A percentile compares a stretch with the other conserved stretches of the same genome.
Evolutionary conservation across 805 yeast species (phyloP).

Genomic region (Wickerhamiella cacticola): DNA sequence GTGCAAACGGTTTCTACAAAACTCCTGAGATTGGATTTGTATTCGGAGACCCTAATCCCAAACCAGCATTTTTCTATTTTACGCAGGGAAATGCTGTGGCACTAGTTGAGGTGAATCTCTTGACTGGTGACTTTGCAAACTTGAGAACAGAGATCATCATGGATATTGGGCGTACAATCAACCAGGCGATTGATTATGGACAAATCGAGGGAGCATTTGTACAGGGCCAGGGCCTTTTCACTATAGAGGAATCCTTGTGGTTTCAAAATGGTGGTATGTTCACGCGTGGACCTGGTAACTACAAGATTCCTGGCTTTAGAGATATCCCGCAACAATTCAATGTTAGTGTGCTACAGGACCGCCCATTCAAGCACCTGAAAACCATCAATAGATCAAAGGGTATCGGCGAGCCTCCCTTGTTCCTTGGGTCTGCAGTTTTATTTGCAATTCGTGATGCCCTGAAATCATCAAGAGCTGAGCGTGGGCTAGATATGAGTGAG

Average conservation of each 20-base stretch:
- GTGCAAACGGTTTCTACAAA: slow-evolving; percentile 41
- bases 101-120: slow-evolving; percentile 36
- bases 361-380: slow-evolving; percentile 35
- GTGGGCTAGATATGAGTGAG: slow-evolving; percentile 22
- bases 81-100: slow-evolving; percentile 38
- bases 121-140: slow-evolving; percentile 39
- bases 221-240: slow-evolving; percentile 40
- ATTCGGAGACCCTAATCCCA: slow-evolving; percentile 34
- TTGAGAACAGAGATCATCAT: slow-evolving; percentile 35
- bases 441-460: slow-evolving; percentile 38
- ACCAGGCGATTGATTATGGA: slow-evolving; percentile 40
- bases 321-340: slow-evolving; percentile 38
- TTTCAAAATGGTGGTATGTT: slow-evolving; percentile 33
- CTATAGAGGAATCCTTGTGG: slow-evolving; percentile 40
- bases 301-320: slow-evolving; percentile 40
- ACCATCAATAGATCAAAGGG: slow-evolving; percentile 38
- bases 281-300: slow-evolving; percentile 40
- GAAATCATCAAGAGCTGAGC: slow-evolving; percentile 28
- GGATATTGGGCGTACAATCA: slow-evolving; percentile 40
- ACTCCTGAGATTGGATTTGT: slow-evolving; percentile 38
- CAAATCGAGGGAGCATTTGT: slow-evolving; percentile 42
- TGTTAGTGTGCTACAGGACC: slow-evolving; percentile 33
- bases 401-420: slow-evolving; percentile 42
- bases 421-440: slow-evolving; percentile 34
- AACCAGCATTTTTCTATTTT: slow-evolving; percentile 37